These are phyloP conservation scores for Hypoxylon sp. DNA, from an alignment of 2,329 filamentous ascomycete genomes.

Conservation along the genomic window DNA sequence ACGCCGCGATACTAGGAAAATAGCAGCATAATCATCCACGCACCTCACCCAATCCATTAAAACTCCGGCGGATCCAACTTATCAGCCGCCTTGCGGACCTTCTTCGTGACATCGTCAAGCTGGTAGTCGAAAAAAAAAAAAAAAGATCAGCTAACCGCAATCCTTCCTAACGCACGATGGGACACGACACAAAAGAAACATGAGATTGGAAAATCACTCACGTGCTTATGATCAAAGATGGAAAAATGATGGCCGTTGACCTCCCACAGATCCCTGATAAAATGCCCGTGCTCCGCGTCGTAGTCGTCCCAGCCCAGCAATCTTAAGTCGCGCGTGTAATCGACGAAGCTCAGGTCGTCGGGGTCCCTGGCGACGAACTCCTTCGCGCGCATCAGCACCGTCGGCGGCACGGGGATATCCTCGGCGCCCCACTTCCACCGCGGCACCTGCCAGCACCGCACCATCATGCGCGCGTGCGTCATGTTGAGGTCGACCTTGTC, in stretches of 20 bases:
- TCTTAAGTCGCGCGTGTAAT: slow-evolving; percentile 57
- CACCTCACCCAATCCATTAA: slow-evolving; percentile 9
- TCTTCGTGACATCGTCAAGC: slow-evolving; percentile 44
- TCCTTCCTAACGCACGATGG: too few relatives aligned
- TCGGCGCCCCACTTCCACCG: slow-evolving; percentile 37
- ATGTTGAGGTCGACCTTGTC: slow-evolving; percentile 52
- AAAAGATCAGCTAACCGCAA: slow-evolving; percentile 14
- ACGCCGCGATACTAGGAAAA: not conserved
- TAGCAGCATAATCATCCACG: not conserved
- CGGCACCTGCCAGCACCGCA: slow-evolving; percentile 45
- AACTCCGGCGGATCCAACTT: slow-evolving; percentile 40
- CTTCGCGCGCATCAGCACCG: slow-evolving; percentile 60
- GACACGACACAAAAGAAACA: too few relatives aligned
- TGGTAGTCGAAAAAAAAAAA: slow-evolving; percentile 21
- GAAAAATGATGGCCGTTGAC: slow-evolving; percentile 65
- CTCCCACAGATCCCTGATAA: slow-evolving; percentile 61
- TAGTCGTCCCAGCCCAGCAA: slow-evolving; percentile 64
- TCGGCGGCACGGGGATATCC: slow-evolving; percentile 52
- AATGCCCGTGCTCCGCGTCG: slow-evolving; percentile 48
- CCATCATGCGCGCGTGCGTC: slow-evolving; percentile 50
- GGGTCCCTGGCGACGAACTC: slow-evolving; percentile 53
- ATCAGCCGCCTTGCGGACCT: slow-evolving; percentile 46
- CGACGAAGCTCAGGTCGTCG: slow-evolving; percentile 52
- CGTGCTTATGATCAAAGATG: slow-evolving; percentile 48
- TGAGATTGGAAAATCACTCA: slow-evolving; percentile 42